Percentiles rank a stretch among this genome's conserved stretches.
These are phyloP conservation scores for Cyclotella choctawhatcheeana DNA, from an alignment of 108 stramenopile genomes.

Conservation along the genomic window DNA sequence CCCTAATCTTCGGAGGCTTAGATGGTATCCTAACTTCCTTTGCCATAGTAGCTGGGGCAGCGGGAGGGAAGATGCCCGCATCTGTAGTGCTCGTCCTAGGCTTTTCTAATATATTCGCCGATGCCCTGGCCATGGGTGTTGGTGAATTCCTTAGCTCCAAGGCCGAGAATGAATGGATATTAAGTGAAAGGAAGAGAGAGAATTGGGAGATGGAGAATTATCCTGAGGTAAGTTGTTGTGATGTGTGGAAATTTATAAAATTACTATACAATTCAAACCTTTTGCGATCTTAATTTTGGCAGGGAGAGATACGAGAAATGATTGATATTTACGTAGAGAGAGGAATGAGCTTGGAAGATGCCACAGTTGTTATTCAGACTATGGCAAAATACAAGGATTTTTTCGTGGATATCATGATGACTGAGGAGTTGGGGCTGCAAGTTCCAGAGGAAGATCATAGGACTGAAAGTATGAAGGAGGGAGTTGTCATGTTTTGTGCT, in stretches of 20 bases:
- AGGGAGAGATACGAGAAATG: constrained; percentile 96
- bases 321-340: constrained; percentile 82
- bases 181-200: constrained; percentile 90
- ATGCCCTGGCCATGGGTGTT: constrained; percentile 97
- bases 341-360: constrained; percentile 87
- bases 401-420: constrained; percentile 98
- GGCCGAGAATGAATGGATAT: constrained; percentile 95
- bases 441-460: constrained; percentile 93
- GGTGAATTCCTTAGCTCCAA: constrained; percentile 97
- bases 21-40: constrained; percentile 98
- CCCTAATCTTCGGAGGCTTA: constrained; percentile 96
- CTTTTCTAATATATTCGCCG: constrained; percentile 96
- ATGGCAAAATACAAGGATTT: constrained; percentile 96
- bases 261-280: no score
- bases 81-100: constrained; percentile 95
- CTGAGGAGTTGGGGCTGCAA: constrained; percentile 92
- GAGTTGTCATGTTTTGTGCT: constrained; percentile 90
- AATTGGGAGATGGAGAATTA: constrained; percentile 96
- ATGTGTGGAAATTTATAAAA: no score
- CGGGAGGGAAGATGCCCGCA: constrained; percentile 84
- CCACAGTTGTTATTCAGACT: constrained; percentile 81
- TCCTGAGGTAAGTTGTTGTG: no score
- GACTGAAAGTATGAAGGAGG: constrained; percentile 87
- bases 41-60: constrained; percentile 97
- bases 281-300: no score